These are phyloP conservation scores for Lachnellula arida DNA, from an alignment of 2,329 filamentous ascomycete species.

Conservation along the genomic window DNA sequence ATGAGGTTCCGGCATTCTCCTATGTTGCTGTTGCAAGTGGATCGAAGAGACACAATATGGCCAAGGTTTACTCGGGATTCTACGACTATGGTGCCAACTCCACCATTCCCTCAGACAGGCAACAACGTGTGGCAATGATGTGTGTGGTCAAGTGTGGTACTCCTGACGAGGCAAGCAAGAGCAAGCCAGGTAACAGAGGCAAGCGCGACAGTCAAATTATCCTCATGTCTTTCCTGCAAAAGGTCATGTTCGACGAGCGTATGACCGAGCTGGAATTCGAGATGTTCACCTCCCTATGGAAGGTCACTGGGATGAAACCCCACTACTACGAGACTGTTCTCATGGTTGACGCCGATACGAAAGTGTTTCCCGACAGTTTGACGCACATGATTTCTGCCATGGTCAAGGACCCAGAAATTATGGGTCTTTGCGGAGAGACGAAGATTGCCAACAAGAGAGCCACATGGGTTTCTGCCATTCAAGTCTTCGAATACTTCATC, in stretches of 20 bases:
- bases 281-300: conserved; percentile 99
- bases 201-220: conserved; percentile 99
- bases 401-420: conserved; percentile 98
- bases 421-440: conserved; percentile 97
- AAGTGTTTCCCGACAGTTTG: conserved; percentile 95
- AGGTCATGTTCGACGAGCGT: conserved; percentile 99
- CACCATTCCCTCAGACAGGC: conserved; percentile 74
- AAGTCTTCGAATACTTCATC: conserved; percentile 99
- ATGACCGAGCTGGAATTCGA: conserved; percentile 99
- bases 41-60: conserved; percentile 98
- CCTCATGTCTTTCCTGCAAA: conserved; percentile 98
- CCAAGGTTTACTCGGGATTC: conserved; percentile 95
- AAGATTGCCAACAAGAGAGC: conserved; percentile 98
- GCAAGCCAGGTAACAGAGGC: conserved; percentile 94
- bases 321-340: conserved; percentile 98
- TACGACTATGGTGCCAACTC: conserved; percentile 91
- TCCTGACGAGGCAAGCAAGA: conserved; percentile 71
- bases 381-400: conserved; percentile 99
- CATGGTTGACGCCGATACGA: conserved; percentile 99
- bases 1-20: conserved; percentile 85
- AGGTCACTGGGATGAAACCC: conserved; percentile 94
- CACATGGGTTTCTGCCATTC: conserved; percentile 95
- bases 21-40: conserved; percentile 96
- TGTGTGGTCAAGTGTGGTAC: conserved; percentile 94
- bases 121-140: conserved; percentile 98